Evolutionary conservation across 148 eudicot genomes (phyloP), one percentile per base, ranked within the genome.

Genomic region (Silene conica): DNA sequence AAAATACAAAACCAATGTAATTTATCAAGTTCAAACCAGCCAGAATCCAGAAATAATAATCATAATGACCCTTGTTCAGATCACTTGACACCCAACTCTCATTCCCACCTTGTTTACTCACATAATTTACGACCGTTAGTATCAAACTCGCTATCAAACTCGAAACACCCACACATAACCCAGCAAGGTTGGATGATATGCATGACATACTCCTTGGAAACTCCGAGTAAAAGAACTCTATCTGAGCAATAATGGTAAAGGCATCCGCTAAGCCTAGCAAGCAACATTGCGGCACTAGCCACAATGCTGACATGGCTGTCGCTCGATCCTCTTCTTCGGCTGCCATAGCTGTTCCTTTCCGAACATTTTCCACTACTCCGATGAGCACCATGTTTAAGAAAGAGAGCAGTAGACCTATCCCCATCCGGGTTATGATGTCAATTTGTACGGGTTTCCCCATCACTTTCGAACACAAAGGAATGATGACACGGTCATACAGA

Each of bases 21-120:
- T 83, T 83, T 1, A 83, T 61, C 25, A 81, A 22, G 48, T 81
- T 78, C 23, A 83, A 46, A 18, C 38, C 48, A 3, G 82, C 83
- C 28, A 85, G 86, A 16, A 79, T 60, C 81, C 84, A 80, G 59
- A 62, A 83, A 38, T 85, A 85, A 68, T 78, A 76, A 31, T 85
- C 88, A 62, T 80, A 83, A 48, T 81, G 86, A 61, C 86, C 84
- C 60, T 76, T 61, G 41, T 85, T 83, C 20, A 79, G 54, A 41
- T 85, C 77, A 20, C 78, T 79, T 1, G 86, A 76, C 5, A 86
- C 79, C 88, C 88, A 86, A 62, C 88, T 79, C 65, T 69, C 75
- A 18, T 71, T 68, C 28, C 84, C 80, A 50, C 54, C 28, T 59
- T 19, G 21, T 79, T 19, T 76, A 3, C 84, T 85, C 9, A 71